phyloP scores from a whole-genome alignment of 768 basidiomycete species.

The Podaxis pistillaris region DNA sequence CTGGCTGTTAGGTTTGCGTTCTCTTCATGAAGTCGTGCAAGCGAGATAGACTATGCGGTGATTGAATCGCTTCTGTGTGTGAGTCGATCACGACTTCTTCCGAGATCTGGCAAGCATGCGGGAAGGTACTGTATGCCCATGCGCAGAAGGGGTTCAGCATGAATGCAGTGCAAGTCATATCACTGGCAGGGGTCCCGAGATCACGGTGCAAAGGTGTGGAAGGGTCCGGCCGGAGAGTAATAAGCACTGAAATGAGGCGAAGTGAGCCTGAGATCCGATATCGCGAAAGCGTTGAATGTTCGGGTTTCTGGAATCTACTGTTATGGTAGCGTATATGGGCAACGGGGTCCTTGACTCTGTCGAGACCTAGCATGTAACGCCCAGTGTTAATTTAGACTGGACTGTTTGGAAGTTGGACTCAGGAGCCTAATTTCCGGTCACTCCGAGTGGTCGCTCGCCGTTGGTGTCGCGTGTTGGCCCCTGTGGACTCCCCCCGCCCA shows the following conservation, averaged over 20 bases:
- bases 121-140: not conserved
- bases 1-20: not conserved
- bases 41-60: not conserved
- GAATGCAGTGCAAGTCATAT: not conserved
- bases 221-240: not conserved
- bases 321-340: not conserved
- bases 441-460: conserved; percentile 4
- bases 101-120: not conserved
- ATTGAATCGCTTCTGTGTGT: not conserved
- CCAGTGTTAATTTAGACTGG: not conserved
- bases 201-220: not conserved
- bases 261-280: not conserved
- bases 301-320: conserved; percentile 4
- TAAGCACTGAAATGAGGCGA: not conserved
- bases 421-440: conserved; percentile 2
- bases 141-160: not conserved
- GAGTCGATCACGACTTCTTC: not conserved
- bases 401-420: not conserved
- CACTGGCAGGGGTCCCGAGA: not conserved
- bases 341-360: not conserved
- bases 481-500: not conserved
- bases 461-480: conserved; percentile 1
- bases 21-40: not conserved
- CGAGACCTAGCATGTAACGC: not conserved
- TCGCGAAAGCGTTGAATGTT: not conserved